These are phyloP conservation scores for Epichloe sp. DNA, from an alignment of 2,329 filamentous ascomycete species.

Conservation along the genomic window DNA sequence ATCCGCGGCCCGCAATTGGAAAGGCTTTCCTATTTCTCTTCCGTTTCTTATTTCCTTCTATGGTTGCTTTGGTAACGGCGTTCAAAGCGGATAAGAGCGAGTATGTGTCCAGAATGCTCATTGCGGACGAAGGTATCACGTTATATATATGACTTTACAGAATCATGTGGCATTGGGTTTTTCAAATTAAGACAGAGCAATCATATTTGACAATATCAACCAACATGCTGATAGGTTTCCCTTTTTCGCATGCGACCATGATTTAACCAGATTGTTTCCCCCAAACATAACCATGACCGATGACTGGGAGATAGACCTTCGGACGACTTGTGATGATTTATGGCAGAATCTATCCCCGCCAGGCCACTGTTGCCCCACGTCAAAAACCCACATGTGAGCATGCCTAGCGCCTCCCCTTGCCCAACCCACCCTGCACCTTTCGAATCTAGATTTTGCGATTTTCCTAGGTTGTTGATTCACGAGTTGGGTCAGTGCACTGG, in stretches of 20 bases:
- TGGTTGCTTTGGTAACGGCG: not conserved
- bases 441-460: not conserved
- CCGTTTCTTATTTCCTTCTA: not conserved
- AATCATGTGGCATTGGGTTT: conserved; percentile 4
- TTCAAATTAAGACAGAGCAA: not conserved
- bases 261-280: no score
- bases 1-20: not conserved
- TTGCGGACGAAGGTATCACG: conserved; percentile 1
- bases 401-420: not conserved
- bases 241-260: no score
- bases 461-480: not conserved
- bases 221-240: no score
- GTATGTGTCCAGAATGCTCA: conserved; percentile 2
- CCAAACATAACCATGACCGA: no score
- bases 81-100: conserved; percentile 1
- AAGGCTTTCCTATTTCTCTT: not conserved
- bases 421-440: not conserved
- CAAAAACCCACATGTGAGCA: not conserved
- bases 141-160: conserved; percentile 5
- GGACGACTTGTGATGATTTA: not conserved
- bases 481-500: not conserved
- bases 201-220: not conserved
- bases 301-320: no score
- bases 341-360: not conserved
- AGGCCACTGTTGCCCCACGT: conserved; percentile 1